Evolutionary conservation across 805 yeast genomes (phyloP).

Genomic region (Lipomyces sp.): DNA sequence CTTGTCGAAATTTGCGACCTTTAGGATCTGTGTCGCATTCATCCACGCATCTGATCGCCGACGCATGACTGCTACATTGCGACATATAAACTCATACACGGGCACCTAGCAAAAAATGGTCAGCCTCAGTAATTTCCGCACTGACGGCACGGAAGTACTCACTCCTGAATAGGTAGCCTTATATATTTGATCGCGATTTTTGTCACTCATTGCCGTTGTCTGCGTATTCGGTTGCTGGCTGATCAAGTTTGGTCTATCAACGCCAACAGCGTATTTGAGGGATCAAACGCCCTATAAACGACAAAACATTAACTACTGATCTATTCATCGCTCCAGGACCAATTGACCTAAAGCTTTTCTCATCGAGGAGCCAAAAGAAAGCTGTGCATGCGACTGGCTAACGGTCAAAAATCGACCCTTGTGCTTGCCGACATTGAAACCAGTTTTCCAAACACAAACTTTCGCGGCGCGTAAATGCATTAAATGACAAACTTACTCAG

Average conservation of each 20-base stretch:
- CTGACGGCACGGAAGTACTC: conserved; percentile 12
- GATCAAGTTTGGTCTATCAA: neutral
- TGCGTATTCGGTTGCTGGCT: neutral
- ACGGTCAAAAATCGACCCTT: too few relatives aligned
- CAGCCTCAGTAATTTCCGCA: neutral
- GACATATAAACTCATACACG: conserved; percentile 59
- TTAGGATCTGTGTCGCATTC: conserved; percentile 92
- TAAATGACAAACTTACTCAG: neutral
- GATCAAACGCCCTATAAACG: neutral
- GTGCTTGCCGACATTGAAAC: too few relatives aligned
- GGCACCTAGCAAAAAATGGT: conserved; percentile 44
- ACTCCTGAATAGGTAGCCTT: conserved; percentile 53
- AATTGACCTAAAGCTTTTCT: neutral
- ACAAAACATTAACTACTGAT: neutral
- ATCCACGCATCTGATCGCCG: conserved; percentile 93
- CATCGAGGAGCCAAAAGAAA: neutral
- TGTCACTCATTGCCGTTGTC: conserved; percentile 26
- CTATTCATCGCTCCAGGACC: neutral
- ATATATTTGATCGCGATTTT: conserved; percentile 43
- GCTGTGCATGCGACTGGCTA: neutral
- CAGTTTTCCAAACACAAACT: neutral
- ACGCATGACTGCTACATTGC: conserved; percentile 83
- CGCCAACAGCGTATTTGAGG: too few relatives aligned
- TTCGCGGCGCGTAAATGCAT: neutral
- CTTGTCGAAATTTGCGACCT: conserved; percentile 92